These are phyloP conservation scores for Haberlea rhodopensis DNA, from an alignment of 257 asterid species.

Conservation along the genomic window DNA sequence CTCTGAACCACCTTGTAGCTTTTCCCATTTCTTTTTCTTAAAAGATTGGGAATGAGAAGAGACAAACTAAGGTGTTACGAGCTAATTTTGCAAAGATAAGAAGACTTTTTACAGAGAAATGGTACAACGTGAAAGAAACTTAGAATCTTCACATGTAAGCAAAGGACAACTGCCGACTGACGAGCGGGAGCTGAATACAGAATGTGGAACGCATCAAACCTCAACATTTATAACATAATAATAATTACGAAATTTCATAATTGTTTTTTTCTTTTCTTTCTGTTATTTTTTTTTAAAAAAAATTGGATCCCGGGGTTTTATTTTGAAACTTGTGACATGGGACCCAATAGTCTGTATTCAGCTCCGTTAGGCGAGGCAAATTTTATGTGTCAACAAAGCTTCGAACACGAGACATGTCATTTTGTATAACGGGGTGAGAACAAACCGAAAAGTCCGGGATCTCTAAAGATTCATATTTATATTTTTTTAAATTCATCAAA, in stretches of 20 bases:
- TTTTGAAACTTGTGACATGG: too few species aligned
- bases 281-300: constrained; percentile 13
- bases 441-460: too few species aligned
- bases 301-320: too few species aligned
- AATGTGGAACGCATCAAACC: constrained; percentile 40
- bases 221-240: constrained; percentile 43
- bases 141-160: constrained; percentile 44
- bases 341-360: too few species aligned
- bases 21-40: constrained; percentile 56
- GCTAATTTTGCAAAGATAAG: constrained; percentile 25
- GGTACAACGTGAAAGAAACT: constrained; percentile 31
- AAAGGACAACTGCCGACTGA: constrained; percentile 29
- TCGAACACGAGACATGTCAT: too few species aligned
- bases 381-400: too few species aligned
- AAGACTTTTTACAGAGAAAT: constrained; percentile 18
- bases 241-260: constrained; percentile 33
- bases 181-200: constrained; percentile 21
- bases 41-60: constrained; percentile 11
- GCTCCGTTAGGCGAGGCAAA: too few species aligned
- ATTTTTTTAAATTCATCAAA: too few species aligned
- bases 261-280: constrained; percentile 19
- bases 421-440: too few species aligned
- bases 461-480: too few species aligned
- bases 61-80: constrained; percentile 13
- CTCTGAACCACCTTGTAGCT: constrained; percentile 86